Evolutionary conservation across 148 eudicot genomes (phyloP), one percentile per base, ranked within the genome.

Genomic region (Persicaria maculosa): DNA sequence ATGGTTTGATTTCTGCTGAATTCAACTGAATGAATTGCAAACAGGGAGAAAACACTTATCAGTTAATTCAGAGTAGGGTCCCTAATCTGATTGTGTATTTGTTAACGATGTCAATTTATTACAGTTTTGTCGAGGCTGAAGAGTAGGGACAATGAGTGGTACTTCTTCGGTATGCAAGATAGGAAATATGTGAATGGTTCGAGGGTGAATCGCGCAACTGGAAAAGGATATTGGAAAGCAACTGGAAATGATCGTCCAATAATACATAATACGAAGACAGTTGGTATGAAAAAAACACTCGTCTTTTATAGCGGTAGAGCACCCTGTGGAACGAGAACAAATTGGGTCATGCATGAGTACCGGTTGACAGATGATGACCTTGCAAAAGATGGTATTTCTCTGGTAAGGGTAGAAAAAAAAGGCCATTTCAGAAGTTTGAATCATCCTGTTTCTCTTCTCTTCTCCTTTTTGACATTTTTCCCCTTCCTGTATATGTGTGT

Each of bases 301-400:
- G 96, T 90, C 36, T 90, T 90, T 76, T 90, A 90, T 74, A 82
- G 92, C 75, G 96, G 96, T 0, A 89, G 96, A 53, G 96, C 96
- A 48, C 96, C 96, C 0, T 89, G 89, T 81, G 96, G 96, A 45
- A 84, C 86, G 77, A 79, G 96, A 20, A 90, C 96, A 45, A 90
- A 90, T 78, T 90, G 96, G 96, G 96, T 90, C 12, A 90, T 90
- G 96, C 96, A 90, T 81, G 96, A 90, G 61, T 90, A 90, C 64
- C 79, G 96, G 50, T 83, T 90, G 68, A 82, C 84, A 15, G 96
- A 90, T 73, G 83, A 85, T 64, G 96, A 85, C 57, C 76, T 90
- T 73, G 92, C 83, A 44, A 85, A 77, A 78, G 83, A 82, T 50
- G 89, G 92, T 40, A 80, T 88, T 43, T 65, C 82, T 22, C 77